A percentile compares a stretch with the other conserved stretches of the same genome.
Evolutionary conservation across 163 green algal genomes (phyloP).

Genomic region (Chloromonas sp.): DNA sequence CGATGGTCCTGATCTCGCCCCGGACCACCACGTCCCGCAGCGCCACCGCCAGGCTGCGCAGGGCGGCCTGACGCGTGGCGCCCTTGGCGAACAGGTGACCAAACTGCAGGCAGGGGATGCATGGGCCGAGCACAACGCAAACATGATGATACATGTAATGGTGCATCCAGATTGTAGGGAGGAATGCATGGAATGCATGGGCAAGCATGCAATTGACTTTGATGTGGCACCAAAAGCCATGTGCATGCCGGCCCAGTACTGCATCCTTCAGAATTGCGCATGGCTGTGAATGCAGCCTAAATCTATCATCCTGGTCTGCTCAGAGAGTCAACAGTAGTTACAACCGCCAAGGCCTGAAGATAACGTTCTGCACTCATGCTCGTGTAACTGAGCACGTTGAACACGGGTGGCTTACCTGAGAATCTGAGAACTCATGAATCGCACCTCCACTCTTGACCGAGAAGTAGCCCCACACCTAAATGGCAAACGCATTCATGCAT

Average conservation of each 20-base stretch:
- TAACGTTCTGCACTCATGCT: too few species aligned
- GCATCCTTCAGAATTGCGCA: too few species aligned
- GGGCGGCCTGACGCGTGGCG: conserved; percentile 69
- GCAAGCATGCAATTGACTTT: too few species aligned
- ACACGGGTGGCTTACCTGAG: conserved; percentile 51
- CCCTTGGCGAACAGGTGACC: conserved; percentile 95
- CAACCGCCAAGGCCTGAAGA: too few species aligned
- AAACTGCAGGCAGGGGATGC: conserved; percentile 62
- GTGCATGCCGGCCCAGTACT: too few species aligned
- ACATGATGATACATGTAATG: not conserved
- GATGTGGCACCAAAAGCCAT: too few species aligned
- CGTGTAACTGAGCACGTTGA: too few species aligned
- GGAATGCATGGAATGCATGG: too few species aligned
- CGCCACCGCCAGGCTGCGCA: conserved; percentile 89
- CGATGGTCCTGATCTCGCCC: conserved; percentile 87
- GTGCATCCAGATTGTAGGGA: too few species aligned
- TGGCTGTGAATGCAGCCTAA: too few species aligned
- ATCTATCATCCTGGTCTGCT: too few species aligned
- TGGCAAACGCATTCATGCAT: not conserved
- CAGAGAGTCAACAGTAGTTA: too few species aligned
- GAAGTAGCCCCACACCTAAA: conserved; percentile 98
- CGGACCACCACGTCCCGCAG: conserved; percentile 89
- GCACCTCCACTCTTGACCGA: conserved; percentile 83
- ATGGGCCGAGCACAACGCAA: not conserved
- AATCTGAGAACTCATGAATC: conserved; percentile 97